Conservation (phyloP, 768 basidiomycete genomes). For the Fibroporia radiculosa region DNA sequence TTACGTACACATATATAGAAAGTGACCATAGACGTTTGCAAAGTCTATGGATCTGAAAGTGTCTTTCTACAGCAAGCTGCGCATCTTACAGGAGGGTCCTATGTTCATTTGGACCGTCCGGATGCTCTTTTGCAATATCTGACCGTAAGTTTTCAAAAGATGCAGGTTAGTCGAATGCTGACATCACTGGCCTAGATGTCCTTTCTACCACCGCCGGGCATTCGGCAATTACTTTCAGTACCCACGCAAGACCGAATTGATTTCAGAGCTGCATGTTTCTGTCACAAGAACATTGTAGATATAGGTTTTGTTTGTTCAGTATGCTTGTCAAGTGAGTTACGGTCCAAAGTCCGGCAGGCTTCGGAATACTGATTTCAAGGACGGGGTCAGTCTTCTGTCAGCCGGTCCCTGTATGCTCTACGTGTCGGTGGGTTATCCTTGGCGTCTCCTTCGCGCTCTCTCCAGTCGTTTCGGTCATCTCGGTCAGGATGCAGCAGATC, state of each 20-base stretch:
- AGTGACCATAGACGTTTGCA: slow-evolving; percentile 95
- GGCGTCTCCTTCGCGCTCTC: slow-evolving; percentile 2
- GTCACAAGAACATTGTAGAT: slow-evolving; percentile 95
- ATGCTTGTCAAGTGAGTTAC: slow-evolving; percentile 81
- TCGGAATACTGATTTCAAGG: not conserved
- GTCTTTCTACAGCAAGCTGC: slow-evolving; percentile 97
- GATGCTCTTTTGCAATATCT: slow-evolving; percentile 91
- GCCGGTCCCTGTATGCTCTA: slow-evolving; percentile 88
- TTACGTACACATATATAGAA: slow-evolving; percentile 42
- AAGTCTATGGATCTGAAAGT: slow-evolving; percentile 80
- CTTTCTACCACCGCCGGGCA: slow-evolving; percentile 60
- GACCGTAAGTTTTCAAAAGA: slow-evolving; percentile 45
- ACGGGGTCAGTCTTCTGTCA: slow-evolving; percentile 75
- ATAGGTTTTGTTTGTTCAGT: slow-evolving; percentile 99
- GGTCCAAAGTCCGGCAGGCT: not conserved
- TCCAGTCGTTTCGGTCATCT: too few relatives aligned
- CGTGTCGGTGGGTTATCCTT: slow-evolving; percentile 65
- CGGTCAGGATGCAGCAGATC: too few relatives aligned
- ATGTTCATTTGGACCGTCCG: slow-evolving; percentile 74
- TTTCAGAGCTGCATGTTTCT: slow-evolving; percentile 97
- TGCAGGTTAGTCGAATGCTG: too few relatives aligned
- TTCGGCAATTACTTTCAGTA: slow-evolving; percentile 71
- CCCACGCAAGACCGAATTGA: slow-evolving; percentile 95
- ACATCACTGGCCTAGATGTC: slow-evolving; percentile 88
- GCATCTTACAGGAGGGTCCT: slow-evolving; percentile 91